Evolutionary conservation across 208 protist species (phyloP), one percentile per base, ranked within the genome.

Genomic region (Spongospora subterranea): DNA sequence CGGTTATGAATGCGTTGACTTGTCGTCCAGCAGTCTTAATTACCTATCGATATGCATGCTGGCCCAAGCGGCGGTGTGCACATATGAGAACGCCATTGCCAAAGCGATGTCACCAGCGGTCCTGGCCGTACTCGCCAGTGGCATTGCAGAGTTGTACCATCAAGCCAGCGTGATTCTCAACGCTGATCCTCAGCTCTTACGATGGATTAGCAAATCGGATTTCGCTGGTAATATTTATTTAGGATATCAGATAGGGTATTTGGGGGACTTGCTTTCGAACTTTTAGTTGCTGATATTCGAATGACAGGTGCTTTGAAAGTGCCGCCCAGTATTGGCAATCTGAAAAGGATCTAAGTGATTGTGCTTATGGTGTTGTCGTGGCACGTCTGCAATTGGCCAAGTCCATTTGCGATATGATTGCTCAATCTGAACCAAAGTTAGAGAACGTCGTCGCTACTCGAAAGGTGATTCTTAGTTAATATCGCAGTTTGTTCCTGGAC

Each of bases 291-390:
- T 60, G 13, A 60, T 29, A 24, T 6, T 29, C 50, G 13, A 6
- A 29, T 6, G 6, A 6, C 24, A 60, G n/a, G 17, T 82, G 71
- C n/a, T 82, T 82, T 43, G 71, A 82, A n/a, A 43, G 35, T 35
- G 71, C 71, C n/a, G 6, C 71, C n/a, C n/a, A 82, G 6, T 82
- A 82, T n/a, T 82, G 71, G 71, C 71, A 82, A 82, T 82, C 71
- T 35, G 35, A 82, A 35, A 82, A 82, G n/a, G 71, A 82, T 43
- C 35, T 40, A n/a, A n/a, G 17, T 13, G 71, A 82, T n/a, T 35
- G 35, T 17, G n/a, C 6, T 20, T 82, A 82, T 35, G 71, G 71
- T 17, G 71, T 82, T n/a, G 71, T 82, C n/a, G n/a, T 82, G 6
- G 71, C 71, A 20, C 71, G 71, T 20, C n/a, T 82, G 71, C 71